A percentile compares a stretch with the other conserved stretches of the same genome.
Conservation (phyloP, 2,329 filamentous ascomycete species). For the Colletotrichum cereale region DNA sequence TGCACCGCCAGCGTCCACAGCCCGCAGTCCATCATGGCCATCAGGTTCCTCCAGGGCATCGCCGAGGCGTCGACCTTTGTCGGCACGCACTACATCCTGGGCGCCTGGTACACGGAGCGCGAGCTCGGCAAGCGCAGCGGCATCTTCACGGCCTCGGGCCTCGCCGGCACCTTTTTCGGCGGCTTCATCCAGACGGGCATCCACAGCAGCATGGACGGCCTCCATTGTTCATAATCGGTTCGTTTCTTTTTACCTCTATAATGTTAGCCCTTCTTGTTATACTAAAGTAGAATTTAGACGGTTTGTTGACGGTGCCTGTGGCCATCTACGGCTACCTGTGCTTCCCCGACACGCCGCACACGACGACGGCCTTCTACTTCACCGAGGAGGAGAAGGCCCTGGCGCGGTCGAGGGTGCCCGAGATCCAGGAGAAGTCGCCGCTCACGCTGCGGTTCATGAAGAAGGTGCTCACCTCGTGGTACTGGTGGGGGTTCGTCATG, state of each 20-base stretch:
- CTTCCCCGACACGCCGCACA: conserved; percentile 63
- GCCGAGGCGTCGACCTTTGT: conserved; percentile 56
- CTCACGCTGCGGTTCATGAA: conserved; percentile 64
- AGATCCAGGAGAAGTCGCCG: conserved; percentile 55
- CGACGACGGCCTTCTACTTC: conserved; percentile 52
- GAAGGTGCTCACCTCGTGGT: conserved; percentile 69
- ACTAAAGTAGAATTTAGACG: no score
- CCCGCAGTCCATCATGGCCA: conserved; percentile 66
- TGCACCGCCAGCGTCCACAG: conserved; percentile 64
- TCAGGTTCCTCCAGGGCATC: conserved; percentile 55
- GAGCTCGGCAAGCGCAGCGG: conserved; percentile 74
- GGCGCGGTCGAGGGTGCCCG: conserved; percentile 57
- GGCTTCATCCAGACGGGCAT: conserved; percentile 72
- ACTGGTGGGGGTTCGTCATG: conserved; percentile 75
- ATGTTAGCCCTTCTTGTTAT: no score
- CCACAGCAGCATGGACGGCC: conserved; percentile 58
- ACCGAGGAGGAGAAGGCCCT: conserved; percentile 52
- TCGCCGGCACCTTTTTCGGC: conserved; percentile 70
- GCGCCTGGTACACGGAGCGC: conserved; percentile 70
- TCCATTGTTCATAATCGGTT: no score
- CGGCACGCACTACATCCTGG: conserved; percentile 58
- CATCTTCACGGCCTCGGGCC: conserved; percentile 71
- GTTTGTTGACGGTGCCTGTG: conserved; percentile 64
- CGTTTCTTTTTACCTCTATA: no score
- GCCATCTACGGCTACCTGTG: conserved; percentile 63